Evolutionary conservation across 345 rosid species (phyloP).

Genomic region (Hibiscus mutabilis): DNA sequence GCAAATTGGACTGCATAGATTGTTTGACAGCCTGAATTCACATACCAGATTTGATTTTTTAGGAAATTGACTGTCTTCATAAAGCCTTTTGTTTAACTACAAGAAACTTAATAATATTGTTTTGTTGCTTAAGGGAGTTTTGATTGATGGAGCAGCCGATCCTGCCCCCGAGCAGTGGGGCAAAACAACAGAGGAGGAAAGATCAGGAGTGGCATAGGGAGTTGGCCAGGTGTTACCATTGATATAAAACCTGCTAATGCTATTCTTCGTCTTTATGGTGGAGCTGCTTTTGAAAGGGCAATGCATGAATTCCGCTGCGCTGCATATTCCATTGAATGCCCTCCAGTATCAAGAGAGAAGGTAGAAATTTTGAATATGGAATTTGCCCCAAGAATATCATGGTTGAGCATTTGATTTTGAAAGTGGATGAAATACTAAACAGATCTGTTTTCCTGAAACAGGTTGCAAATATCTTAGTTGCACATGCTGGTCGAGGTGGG

Average conservation of each 20-base stretch:
- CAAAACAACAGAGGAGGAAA: conserved; percentile 79
- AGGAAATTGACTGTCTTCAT: neutral
- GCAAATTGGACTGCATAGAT: neutral
- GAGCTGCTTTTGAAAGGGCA: conserved; percentile 97
- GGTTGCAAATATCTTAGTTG: conserved; percentile 94
- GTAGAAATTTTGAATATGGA: conserved; percentile 26
- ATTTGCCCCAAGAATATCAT: neutral
- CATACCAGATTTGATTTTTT: neutral
- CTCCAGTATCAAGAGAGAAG: conserved; percentile 92
- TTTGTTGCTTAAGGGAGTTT: conserved; percentile 50
- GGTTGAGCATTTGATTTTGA: conserved; percentile 6
- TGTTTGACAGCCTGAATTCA: neutral
- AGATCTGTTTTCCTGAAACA: conserved; percentile 20
- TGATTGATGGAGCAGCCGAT: conserved; percentile 96
- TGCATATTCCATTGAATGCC: conserved; percentile 91
- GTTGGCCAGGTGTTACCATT: conserved; percentile 85
- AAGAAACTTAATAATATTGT: conserved; percentile 12
- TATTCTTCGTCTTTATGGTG: conserved; percentile 85
- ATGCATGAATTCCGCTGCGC: conserved; percentile 95
- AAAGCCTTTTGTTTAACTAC: conserved; percentile 4
- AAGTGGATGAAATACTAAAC: neutral
- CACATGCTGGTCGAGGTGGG: conserved; percentile 90
- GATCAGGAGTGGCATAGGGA: conserved; percentile 78
- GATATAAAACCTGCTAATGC: conserved; percentile 86
- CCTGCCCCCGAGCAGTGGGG: conserved; percentile 99